These are phyloP conservation scores for Colletotrichum liaoningense DNA, from an alignment of 2,329 filamentous ascomycete species.

Conservation along the genomic window DNA sequence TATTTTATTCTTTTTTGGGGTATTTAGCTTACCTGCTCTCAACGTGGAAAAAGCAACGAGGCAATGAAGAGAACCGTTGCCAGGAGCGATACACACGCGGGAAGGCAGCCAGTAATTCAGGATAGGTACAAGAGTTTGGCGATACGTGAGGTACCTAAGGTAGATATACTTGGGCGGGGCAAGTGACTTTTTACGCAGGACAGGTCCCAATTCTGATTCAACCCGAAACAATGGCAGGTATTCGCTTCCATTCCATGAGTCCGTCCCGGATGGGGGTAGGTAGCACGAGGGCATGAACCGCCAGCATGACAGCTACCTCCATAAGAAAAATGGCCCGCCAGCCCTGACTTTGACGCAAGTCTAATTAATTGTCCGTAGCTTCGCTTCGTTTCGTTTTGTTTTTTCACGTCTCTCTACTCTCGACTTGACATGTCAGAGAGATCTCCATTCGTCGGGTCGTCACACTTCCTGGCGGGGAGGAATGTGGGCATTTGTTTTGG, in stretches of 20 bases:
- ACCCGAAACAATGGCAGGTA: slow-evolving; percentile 13
- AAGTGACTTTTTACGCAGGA: too few species aligned
- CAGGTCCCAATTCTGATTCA: slow-evolving; percentile 2
- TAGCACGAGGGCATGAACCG: too few species aligned
- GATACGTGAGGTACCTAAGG: too few species aligned
- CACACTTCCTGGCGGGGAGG: neutral
- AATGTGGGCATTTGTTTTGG: neutral
- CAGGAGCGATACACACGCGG: neutral
- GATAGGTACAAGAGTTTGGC: too few species aligned
- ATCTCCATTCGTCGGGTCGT: neutral
- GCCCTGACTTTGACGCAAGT: neutral
- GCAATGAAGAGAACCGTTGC: neutral
- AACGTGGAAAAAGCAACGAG: too few species aligned
- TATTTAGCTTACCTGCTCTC: neutral
- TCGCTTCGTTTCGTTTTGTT: neutral
- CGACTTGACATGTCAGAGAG: neutral
- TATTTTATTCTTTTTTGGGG: neutral
- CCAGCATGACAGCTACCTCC: neutral
- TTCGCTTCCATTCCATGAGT: neutral
- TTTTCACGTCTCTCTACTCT: too few species aligned
- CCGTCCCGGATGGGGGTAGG: neutral
- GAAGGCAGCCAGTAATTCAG: neutral
- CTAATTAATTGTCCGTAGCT: neutral
- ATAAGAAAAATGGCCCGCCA: neutral
- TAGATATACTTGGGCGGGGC: too few species aligned